Conservation (phyloP, 257 asterid species). For the Jacaranda copaia region DNA sequence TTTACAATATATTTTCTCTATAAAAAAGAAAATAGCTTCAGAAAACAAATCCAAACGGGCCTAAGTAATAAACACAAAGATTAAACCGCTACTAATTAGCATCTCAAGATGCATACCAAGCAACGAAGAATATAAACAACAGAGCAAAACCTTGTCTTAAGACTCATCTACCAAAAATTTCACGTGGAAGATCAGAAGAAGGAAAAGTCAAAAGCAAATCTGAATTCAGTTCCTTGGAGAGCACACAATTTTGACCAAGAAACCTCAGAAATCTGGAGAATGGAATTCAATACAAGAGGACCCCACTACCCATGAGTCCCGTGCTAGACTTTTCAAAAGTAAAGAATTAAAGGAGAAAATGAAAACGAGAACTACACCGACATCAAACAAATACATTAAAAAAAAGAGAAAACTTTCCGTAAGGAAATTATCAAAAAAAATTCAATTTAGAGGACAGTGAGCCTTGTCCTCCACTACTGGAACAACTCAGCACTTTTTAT, state of each 20-base stretch:
- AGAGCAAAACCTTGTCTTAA: too few species aligned
- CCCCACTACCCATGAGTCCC: neutral
- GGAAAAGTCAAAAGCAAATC: neutral
- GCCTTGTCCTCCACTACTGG: constrained; percentile 28
- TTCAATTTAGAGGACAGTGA: neutral
- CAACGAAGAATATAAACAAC: too few species aligned
- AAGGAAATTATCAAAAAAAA: neutral
- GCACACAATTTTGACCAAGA: constrained; percentile 12
- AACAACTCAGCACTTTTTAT: constrained; percentile 16
- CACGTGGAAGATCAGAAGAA: too few species aligned
- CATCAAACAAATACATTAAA: neutral
- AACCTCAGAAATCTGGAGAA: neutral
- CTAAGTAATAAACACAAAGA: neutral
- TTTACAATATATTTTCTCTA: too few species aligned
- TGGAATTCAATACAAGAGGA: constrained; percentile 13
- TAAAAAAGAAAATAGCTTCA: too few species aligned
- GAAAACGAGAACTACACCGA: neutral
- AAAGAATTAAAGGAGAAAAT: neutral
- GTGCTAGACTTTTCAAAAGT: constrained; percentile 13
- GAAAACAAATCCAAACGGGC: too few species aligned
- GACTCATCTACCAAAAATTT: too few species aligned
- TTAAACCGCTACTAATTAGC: neutral
- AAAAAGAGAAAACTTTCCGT: neutral
- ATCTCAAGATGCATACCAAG: neutral
- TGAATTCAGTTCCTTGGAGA: neutral